Evolutionary conservation across 441 rosid genomes (phyloP).

Genomic region (Lepidium campestre): DNA sequence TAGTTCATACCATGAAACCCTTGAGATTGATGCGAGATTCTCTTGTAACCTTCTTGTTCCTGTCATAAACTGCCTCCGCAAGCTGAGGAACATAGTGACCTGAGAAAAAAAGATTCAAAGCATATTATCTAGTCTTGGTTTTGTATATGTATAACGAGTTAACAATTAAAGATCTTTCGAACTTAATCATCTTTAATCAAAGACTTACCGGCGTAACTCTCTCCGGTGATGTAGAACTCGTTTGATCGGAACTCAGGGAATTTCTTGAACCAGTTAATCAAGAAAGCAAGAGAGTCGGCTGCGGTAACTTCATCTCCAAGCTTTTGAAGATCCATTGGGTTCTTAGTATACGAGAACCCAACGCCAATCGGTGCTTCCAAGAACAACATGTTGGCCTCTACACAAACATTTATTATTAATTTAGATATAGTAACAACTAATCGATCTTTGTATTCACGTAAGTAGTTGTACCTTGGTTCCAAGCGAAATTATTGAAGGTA

Average conservation of each 20-base stretch:
- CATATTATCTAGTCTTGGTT: background rate
- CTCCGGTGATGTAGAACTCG: conserved; percentile 49
- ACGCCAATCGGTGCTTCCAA: conserved; percentile 63
- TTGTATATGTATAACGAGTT: no score
- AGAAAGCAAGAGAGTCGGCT: conserved; percentile 38
- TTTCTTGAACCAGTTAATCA: conserved; percentile 44
- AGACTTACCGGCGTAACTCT: conserved; percentile 51
- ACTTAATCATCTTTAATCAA: no score
- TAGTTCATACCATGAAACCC: conserved; percentile 56
- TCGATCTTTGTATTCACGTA: no score
- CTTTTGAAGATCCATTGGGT: conserved; percentile 33
- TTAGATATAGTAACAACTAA: no score
- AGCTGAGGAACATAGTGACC: conserved; percentile 89
- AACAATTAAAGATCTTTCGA: no score
- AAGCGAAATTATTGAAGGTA: conserved; percentile 38
- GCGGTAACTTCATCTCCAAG: conserved; percentile 52
- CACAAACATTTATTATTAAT: no score
- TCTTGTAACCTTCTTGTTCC: conserved; percentile 35
- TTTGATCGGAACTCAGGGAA: conserved; percentile 43
- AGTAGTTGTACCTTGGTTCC: conserved; percentile 44
- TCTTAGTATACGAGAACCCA: conserved; percentile 58
- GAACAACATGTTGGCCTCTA: conserved; percentile 53
- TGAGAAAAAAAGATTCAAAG: conserved; percentile 3
- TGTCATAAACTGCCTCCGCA: conserved; percentile 55
- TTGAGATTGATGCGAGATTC: conserved; percentile 53